These are phyloP conservation scores for Colletotrichum shisoi DNA, from an alignment of 2,329 filamentous ascomycete species.

Conservation along the genomic window DNA sequence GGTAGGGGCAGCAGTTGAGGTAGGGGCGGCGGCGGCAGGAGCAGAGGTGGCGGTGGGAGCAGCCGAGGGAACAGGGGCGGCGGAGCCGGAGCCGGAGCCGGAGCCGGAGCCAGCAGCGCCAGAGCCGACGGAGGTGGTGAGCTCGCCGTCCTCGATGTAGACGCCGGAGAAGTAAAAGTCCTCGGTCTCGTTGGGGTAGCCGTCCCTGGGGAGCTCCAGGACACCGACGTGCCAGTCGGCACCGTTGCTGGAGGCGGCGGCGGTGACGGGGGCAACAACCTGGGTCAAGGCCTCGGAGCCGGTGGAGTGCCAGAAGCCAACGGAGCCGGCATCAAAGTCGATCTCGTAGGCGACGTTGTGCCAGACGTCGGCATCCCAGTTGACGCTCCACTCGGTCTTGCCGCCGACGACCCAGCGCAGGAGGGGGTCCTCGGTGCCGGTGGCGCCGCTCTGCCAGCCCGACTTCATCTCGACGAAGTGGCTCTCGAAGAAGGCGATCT, in stretches of 20 bases:
- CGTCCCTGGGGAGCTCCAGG: constrained; percentile 68
- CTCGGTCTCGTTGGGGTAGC: constrained; percentile 63
- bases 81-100: constrained; percentile 1
- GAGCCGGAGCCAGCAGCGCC: constrained; percentile 15
- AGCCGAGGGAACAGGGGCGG: constrained; percentile 18
- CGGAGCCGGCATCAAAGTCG: constrained; percentile 68
- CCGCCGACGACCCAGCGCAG: constrained; percentile 72
- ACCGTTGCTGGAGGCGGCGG: constrained; percentile 70
- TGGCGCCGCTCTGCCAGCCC: constrained; percentile 63
- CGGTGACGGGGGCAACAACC: constrained; percentile 67
- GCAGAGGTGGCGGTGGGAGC: constrained; percentile 16
- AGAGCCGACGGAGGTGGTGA: constrained; percentile 46
- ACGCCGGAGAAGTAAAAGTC: constrained; percentile 78
- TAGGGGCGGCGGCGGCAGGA: constrained; percentile 11
- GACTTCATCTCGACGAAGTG: constrained; percentile 81
- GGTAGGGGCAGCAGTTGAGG: constrained; percentile 21
- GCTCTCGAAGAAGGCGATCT: constrained; percentile 69
- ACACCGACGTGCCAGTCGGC: constrained; percentile 78
- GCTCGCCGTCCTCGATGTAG: constrained; percentile 65
- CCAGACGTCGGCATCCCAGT: constrained; percentile 71
- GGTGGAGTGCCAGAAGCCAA: constrained; percentile 75
- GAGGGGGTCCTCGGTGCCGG: constrained; percentile 57
- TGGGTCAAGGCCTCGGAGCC: constrained; percentile 64
- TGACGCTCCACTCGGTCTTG: constrained; percentile 67
- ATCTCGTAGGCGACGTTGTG: constrained; percentile 80